Conservation (phyloP, 345 rosid genomes). For the Trapa bicornis region DNA sequence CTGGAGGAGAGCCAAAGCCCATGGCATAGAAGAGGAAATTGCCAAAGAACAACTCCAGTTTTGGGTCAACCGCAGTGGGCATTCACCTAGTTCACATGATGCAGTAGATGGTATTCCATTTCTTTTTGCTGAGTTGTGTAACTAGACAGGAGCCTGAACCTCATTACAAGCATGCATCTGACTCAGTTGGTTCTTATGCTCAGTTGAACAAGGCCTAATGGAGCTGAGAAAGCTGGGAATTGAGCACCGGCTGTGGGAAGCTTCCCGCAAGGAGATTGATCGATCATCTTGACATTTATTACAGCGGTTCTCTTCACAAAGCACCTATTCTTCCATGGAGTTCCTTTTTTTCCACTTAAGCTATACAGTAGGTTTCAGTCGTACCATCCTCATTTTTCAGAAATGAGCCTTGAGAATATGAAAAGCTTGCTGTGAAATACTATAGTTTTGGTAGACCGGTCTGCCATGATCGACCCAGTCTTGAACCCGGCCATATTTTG, state of each 20-base stretch:
- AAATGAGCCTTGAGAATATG: neutral
- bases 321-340: neutral
- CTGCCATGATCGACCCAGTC: too few species aligned
- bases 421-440: neutral
- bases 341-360: neutral
- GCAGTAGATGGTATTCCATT: conserved; percentile 53
- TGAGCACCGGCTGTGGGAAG: conserved; percentile 89
- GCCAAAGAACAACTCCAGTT: conserved; percentile 69
- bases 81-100: conserved; percentile 78
- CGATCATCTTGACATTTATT: conserved; percentile 4
- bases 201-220: conserved; percentile 79
- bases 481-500: neutral
- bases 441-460: neutral
- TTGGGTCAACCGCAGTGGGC: conserved; percentile 75
- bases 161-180: neutral
- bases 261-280: conserved; percentile 48
- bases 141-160: neutral
- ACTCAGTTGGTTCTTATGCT: conserved; percentile 7
- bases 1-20: conserved; percentile 87
- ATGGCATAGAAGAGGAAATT: conserved; percentile 62
- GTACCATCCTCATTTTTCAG: too few species aligned
- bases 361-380: neutral
- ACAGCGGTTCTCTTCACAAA: neutral
- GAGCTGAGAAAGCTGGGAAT: conserved; percentile 80
- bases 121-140: neutral